A percentile compares a stretch with the other conserved stretches of the same genome.
Evolutionary conservation across 176 grass and related monocot species (phyloP).

Genomic region (Phoenix dactylifera): DNA sequence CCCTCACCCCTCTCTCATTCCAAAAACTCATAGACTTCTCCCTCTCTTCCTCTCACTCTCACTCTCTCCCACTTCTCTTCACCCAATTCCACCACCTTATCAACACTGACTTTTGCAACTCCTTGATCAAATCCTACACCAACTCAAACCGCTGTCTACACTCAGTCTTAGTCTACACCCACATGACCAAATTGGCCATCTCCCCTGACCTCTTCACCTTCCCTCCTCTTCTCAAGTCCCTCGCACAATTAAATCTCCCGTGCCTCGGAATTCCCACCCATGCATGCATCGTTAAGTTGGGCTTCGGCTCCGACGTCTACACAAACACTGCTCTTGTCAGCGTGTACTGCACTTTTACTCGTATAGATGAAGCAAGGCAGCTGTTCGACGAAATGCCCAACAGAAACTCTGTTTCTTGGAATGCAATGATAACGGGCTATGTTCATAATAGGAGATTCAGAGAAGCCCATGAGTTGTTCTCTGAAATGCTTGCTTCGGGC

Average conservation of each 20-base stretch:
- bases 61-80: slow-evolving; percentile 10
- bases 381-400: slow-evolving; percentile 18
- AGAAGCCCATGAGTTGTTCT: slow-evolving; percentile 21
- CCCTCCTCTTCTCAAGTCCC: slow-evolving; percentile 21
- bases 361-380: background rate
- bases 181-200: slow-evolving; percentile 7
- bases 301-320: background rate
- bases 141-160: background rate
- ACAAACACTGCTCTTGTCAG: slow-evolving; percentile 10
- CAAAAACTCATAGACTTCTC: slow-evolving; percentile 2
- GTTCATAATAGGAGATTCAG: slow-evolving; percentile 22
- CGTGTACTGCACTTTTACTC: slow-evolving; percentile 14
- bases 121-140: slow-evolving; percentile 1
- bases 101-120: slow-evolving; percentile 11
- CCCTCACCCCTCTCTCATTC: background rate
- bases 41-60: background rate
- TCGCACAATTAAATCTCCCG: background rate
- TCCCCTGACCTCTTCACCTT: slow-evolving; percentile 16
- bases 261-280: slow-evolving; percentile 1
- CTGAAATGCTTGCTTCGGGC: slow-evolving; percentile 8
- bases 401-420: slow-evolving; percentile 18
- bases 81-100: slow-evolving; percentile 7
- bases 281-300: slow-evolving; percentile 8
- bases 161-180: slow-evolving; percentile 7
- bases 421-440: slow-evolving; percentile 18